Base-by-base conservation (phyloP, 1,284 basidiomycete genomes). In the Blastosporella zonata region DNA sequence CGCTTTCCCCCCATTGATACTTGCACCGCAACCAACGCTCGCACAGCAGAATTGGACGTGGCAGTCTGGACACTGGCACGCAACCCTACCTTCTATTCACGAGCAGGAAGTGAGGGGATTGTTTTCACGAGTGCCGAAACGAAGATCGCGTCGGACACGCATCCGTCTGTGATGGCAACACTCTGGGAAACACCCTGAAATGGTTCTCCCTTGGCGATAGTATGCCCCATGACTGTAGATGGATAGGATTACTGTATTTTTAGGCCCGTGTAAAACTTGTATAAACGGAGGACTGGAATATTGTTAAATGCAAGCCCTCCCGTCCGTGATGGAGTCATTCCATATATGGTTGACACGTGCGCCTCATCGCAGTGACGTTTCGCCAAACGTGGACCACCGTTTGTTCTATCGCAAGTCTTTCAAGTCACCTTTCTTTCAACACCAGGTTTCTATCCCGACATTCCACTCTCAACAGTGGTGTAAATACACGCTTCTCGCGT, bases 51-150 rank as follows among this genome's bases (percentile, higher is more conserved):
- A 66, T 8, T 81, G 80, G 78, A 65, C 65, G 36, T 81, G 76
- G 66, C 59, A 63, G 46, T 65, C 71, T 49, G 81, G 79, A 5
- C 79, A 78, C 57, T 81, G 80, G 79, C 64, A 68, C 52, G 77
- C 72, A 4, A 61, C 76, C 34, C 53, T 79, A 34, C 75, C 74
- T 5, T 67, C 65, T 12, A 57, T 75, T 21, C 69, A 72, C 44
- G 77, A 82, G 56, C 79, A 81, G 62, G 62, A 65, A 46, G 63
- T 59, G 53, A 68, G 10, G 15, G 49, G 53, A 5, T 33, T 66
- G 38, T 66, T 59, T 45, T 64, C 64, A 22, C 59, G 50, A 46
- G 42, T 55, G 22, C 35, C 59, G 9, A 29, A 46, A 31, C 54
- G 55, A 52, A 58, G 43, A 39, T 33, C 43, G 18, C 50, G 52